Evolutionary conservation across 306 rosid genomes (phyloP), one percentile per base, ranked within the genome.

Genomic region (Malus fusca): DNA sequence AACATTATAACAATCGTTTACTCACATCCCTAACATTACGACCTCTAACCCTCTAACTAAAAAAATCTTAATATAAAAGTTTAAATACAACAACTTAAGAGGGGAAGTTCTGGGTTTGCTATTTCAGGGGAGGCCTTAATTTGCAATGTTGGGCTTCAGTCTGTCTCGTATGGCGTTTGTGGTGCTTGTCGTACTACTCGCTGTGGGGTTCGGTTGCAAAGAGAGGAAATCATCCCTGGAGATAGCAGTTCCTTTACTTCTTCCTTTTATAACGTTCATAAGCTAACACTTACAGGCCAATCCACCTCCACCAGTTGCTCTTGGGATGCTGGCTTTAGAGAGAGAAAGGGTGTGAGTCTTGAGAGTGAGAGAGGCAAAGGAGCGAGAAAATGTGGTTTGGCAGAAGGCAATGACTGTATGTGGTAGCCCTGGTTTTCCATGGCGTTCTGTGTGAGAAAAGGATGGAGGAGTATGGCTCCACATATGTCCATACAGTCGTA

Each of bases 11-110:
- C 43, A 19, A 21, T 70, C 64, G 31, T 80, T 75, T 75, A 80
- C 80, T 75, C 83, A 68, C 72, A 80, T 75, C 14, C 83, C 80
- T 74, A 80, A 80, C 84, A 75, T 80, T 75, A 63, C 17, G 3
- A 19, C 19, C 40, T 52, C 33, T 18, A 64, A 65, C 19, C 51
- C 51, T 5, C 73, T 59, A 75, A 23, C 37, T 9, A 52, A 23
- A 37, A 75, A 75, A 11, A 35, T n/a, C 21, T 30, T 75, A n/a
- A 69, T 2, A 69, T 17, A 44, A 8, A 43, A 68, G 6, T 67
- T 40, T 22, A 68, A 68, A 25, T 25, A 12, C 15, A 51, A 26
- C 58, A 70, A 70, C 1, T 60, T 69, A 26, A 48, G 59, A 70
- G 62, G 35, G 31, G 52, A 28, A 4, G 28, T 48, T 52, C 40